Conservation (phyloP, 2,329 filamentous ascomycete genomes). For the Eutypella sp. region DNA sequence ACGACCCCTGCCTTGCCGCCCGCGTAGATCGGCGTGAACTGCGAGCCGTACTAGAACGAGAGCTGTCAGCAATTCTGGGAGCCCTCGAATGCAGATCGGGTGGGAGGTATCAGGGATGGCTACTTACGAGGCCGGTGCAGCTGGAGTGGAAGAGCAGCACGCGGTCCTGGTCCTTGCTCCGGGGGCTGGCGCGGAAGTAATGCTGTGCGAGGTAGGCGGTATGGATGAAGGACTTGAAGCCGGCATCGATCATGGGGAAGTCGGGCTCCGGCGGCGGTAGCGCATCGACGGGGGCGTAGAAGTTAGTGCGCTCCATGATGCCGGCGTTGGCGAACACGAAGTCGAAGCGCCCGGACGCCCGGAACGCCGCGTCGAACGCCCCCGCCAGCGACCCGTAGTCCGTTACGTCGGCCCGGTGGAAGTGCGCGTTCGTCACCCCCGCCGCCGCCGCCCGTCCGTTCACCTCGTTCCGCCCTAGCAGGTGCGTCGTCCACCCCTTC, state of each 20-base stretch:
- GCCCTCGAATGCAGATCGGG: too few species aligned
- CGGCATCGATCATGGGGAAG: slow-evolving; percentile 24
- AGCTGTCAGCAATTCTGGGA: too few species aligned
- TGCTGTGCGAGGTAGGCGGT: slow-evolving; percentile 36
- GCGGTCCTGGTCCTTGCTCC: slow-evolving; percentile 9
- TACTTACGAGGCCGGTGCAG: slow-evolving; percentile 23
- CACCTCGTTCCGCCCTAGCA: slow-evolving; percentile 12
- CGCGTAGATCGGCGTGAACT: slow-evolving; percentile 27
- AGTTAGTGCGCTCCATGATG: slow-evolving; percentile 16
- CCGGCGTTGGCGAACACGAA: slow-evolving; percentile 21
- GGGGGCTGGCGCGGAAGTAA: slow-evolving; percentile 30
- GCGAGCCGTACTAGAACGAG: slow-evolving; percentile 23
- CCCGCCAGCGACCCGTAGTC: slow-evolving; percentile 13
- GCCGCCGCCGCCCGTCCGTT: neutral
- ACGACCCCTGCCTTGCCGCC: slow-evolving; percentile 29
- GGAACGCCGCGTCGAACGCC: slow-evolving; percentile 15
- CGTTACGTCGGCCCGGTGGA: slow-evolving; percentile 13
- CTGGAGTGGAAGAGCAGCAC: slow-evolving; percentile 28
- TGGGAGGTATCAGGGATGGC: too few species aligned
- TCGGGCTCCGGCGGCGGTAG: slow-evolving; percentile 20
- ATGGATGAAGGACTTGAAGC: slow-evolving; percentile 32
- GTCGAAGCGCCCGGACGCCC: slow-evolving; percentile 12
- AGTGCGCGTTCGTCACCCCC: slow-evolving; percentile 1
- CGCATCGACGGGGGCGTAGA: slow-evolving; percentile 12
- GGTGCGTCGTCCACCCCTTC: slow-evolving; percentile 18